A percentile compares a stretch with the other conserved stretches of the same genome.
Evolutionary conservation across 2,329 filamentous ascomycete genomes (phyloP).

Genomic region (Diplodia mutila): DNA sequence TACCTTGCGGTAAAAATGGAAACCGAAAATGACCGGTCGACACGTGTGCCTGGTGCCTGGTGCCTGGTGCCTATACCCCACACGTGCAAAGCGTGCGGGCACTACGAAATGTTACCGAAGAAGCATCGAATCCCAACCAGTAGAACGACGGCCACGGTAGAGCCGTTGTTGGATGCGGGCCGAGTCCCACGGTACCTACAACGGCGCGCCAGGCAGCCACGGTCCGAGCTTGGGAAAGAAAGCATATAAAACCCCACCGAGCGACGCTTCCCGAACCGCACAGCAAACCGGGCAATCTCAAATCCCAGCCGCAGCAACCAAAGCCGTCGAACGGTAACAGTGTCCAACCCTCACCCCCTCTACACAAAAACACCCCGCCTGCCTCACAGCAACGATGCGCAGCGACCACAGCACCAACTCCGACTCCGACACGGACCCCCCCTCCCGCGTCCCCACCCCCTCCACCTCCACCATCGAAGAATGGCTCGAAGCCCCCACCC

Average conservation of each 20-base stretch:
- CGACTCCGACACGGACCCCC: neutral
- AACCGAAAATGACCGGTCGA: no score
- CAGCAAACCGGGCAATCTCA: neutral
- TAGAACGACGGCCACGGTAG: neutral
- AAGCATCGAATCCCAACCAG: neutral
- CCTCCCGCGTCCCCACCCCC: neutral
- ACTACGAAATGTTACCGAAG: no score
- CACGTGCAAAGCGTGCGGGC: no score
- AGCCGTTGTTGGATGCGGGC: neutral
- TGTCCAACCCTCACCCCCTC: neutral
- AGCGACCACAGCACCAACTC: neutral
- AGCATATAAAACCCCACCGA: neutral
- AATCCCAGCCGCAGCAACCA: neutral
- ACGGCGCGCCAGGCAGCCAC: neutral
- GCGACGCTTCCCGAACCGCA: neutral
- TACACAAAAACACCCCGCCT: no score
- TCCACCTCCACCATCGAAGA: neutral
- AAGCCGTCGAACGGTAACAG: no score
- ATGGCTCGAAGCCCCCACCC: neutral
- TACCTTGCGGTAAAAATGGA: no score
- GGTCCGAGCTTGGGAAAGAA: neutral
- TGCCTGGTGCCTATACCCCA: no score
- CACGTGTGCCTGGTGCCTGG: no score
- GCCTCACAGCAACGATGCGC: no score
- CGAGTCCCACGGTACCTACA: no score